Conservation (phyloP, 2,329 filamentous ascomycete species). For the Zymoseptoria pseudotritici region DNA sequence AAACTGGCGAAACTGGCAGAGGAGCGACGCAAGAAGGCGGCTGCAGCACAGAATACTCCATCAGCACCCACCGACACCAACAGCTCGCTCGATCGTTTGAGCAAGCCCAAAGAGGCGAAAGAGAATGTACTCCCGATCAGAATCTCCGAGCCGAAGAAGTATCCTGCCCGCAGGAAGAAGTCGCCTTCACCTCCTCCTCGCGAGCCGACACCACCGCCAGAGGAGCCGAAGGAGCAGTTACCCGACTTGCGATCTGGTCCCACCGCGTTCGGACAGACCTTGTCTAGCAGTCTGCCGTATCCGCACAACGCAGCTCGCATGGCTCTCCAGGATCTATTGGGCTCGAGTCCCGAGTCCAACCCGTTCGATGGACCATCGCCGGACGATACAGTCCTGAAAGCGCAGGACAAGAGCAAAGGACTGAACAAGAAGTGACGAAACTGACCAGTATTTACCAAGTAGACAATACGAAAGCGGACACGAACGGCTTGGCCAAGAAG, state of each 20-base stretch:
- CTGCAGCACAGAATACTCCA: constrained; percentile 28
- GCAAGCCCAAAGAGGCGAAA: constrained; percentile 20
- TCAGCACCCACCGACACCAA: constrained; percentile 23
- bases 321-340: constrained; percentile 22
- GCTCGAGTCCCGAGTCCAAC: constrained; percentile 9
- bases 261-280: constrained; percentile 24
- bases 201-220: constrained; percentile 23
- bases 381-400: constrained; percentile 25
- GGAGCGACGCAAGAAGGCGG: constrained; percentile 74
- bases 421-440: constrained; percentile 24
- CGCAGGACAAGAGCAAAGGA: constrained; percentile 27
- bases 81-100: constrained; percentile 40
- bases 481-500: constrained; percentile 23
- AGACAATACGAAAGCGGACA: constrained; percentile 15
- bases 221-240: constrained; percentile 18
- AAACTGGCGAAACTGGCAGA: constrained; percentile 88
- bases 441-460: constrained; percentile 10
- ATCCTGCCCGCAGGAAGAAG: constrained; percentile 24
- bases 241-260: constrained; percentile 26
- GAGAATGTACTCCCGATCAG: constrained; percentile 17
- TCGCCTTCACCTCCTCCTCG: constrained; percentile 23
- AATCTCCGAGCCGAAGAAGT: constrained; percentile 62
- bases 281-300: constrained; percentile 11
- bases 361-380: constrained; percentile 27
- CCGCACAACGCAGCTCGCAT: constrained; percentile 7